Percentiles rank a stretch among this genome's conserved stretches.
Evolutionary conservation across 768 basidiomycete genomes (phyloP).

Genomic region (Agaricus subrufescens): DNA sequence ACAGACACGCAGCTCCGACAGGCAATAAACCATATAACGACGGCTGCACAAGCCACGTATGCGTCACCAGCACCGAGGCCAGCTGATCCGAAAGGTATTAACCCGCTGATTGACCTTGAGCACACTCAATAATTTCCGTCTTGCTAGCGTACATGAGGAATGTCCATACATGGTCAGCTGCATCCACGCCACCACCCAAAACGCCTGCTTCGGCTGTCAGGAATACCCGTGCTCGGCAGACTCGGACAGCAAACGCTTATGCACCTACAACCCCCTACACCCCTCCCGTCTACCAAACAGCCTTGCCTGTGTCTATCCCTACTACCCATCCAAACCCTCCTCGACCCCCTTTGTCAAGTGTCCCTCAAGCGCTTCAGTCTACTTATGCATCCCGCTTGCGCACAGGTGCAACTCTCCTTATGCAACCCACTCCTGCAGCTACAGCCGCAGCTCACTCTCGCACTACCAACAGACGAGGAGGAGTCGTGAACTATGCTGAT

Average conservation of each 20-base stretch:
- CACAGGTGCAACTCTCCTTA: conserved; percentile 83
- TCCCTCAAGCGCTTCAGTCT: conserved; percentile 68
- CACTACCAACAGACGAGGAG: conserved; percentile 54
- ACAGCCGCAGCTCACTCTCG: conserved; percentile 35
- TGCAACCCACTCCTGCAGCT: conserved; percentile 74
- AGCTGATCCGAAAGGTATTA: conserved; percentile 31
- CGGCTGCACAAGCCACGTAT: conserved; percentile 33
- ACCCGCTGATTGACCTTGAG: not conserved
- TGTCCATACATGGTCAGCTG: conserved; percentile 62
- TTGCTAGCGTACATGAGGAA: conserved; percentile 57
- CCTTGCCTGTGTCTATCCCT: conserved; percentile 27
- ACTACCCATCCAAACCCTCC: conserved; percentile 42
- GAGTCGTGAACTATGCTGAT: conserved; percentile 83
- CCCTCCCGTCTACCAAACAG: conserved; percentile 31
- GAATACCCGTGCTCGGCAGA: conserved; percentile 33
- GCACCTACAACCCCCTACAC: conserved; percentile 23
- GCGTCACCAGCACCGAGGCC: conserved; percentile 35
- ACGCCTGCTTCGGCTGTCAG: conserved; percentile 23
- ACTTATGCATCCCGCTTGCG: conserved; percentile 88
- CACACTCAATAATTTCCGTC: not conserved
- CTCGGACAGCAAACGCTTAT: conserved; percentile 32
- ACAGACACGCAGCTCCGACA: conserved; percentile 61
- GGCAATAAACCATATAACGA: conserved; percentile 50
- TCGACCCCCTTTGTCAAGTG: conserved; percentile 52
- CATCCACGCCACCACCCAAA: conserved; percentile 50